Percentiles rank a stretch among this genome's conserved stretches.
Conservation (phyloP, 140 eudicot species). For the Cichorium intybus region DNA sequence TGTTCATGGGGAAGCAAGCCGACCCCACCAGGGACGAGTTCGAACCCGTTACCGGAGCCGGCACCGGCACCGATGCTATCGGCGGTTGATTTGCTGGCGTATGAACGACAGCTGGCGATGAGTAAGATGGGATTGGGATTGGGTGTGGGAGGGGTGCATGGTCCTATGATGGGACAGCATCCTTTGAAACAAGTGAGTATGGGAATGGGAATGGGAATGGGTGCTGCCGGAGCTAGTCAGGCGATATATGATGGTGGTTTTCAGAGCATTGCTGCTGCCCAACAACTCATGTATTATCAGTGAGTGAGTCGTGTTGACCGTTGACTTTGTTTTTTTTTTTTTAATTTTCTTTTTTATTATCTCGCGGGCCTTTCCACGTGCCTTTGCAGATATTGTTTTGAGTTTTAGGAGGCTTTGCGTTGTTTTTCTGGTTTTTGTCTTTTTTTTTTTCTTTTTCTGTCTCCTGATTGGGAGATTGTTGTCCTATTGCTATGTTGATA, state of each 20-base stretch:
- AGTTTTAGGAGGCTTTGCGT: constrained; percentile 30
- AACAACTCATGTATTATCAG: constrained; percentile 81
- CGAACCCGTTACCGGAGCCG: constrained; percentile 84
- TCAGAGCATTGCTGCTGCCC: constrained; percentile 70
- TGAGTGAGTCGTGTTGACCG: constrained; percentile 17
- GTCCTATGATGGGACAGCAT: constrained; percentile 56
- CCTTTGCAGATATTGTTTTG: constrained; percentile 34
- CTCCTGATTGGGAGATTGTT: constrained; percentile 24
- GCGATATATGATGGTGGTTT: constrained; percentile 82
- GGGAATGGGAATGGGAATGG: constrained; percentile 70
- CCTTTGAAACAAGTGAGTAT: constrained; percentile 54
- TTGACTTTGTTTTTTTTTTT: not conserved
- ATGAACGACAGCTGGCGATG: constrained; percentile 77
- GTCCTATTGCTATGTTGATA: constrained; percentile 22
- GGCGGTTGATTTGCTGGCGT: constrained; percentile 59
- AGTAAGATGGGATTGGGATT: constrained; percentile 51
- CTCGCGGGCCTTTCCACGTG: constrained; percentile 16
- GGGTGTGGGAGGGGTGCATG: constrained; percentile 12
- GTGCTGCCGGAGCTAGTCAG: constrained; percentile 63
- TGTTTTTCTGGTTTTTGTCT: not conserved
- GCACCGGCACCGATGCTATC: constrained; percentile 54
- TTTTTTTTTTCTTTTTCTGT: not conserved
- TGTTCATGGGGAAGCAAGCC: constrained; percentile 98
- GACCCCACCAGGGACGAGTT: constrained; percentile 77
- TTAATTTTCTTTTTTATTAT: no score